A percentile compares a stretch with the other conserved stretches of the same genome.
Evolutionary conservation across 805 yeast genomes (phyloP).

Genomic region (Saturnispora bothae): DNA sequence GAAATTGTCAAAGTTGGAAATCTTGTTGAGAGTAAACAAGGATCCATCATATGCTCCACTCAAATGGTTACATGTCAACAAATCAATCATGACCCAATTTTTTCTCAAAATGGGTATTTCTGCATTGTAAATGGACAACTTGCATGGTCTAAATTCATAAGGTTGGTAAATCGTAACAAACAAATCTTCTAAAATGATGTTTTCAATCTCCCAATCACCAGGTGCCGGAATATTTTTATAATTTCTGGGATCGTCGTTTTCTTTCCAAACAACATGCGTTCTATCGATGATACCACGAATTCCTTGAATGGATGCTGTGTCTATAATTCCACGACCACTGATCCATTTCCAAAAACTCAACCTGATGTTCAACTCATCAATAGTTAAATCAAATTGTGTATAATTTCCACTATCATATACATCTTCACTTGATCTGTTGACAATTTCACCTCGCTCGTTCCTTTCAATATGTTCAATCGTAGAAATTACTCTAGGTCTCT

Average conservation of each 20-base stretch:
- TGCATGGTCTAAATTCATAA: constrained; percentile 66
- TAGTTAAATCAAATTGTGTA: constrained; percentile 87
- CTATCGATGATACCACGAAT: constrained; percentile 89
- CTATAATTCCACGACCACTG: constrained; percentile 78
- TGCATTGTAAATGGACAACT: constrained; percentile 79
- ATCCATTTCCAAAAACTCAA: constrained; percentile 80
- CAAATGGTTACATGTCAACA: constrained; percentile 71
- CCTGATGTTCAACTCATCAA: constrained; percentile 74
- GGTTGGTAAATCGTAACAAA: constrained; percentile 79
- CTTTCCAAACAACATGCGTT: constrained; percentile 74
- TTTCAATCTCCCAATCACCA: constrained; percentile 90
- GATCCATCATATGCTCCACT: constrained; percentile 93
- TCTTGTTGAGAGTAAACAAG: constrained; percentile 79
- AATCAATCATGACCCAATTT: constrained; percentile 88
- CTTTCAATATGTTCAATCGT: constrained; percentile 26
- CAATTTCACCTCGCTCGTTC: constrained; percentile 8
- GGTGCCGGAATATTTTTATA: constrained; percentile 64
- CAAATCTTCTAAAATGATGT: constrained; percentile 74
- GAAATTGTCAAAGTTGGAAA: constrained; percentile 49
- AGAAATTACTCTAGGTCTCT: constrained; percentile 52
- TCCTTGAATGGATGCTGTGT: constrained; percentile 72
- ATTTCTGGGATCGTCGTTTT: constrained; percentile 72
- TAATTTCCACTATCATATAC: constrained; percentile 79
- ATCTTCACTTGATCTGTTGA: constrained; percentile 11
- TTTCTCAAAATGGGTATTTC: constrained; percentile 71